Percentiles rank a stretch among this genome's conserved stretches.
Evolutionary conservation across 192 early-diverging fungal genomes (phyloP).

Genomic region (Mortierella hygrophila): DNA sequence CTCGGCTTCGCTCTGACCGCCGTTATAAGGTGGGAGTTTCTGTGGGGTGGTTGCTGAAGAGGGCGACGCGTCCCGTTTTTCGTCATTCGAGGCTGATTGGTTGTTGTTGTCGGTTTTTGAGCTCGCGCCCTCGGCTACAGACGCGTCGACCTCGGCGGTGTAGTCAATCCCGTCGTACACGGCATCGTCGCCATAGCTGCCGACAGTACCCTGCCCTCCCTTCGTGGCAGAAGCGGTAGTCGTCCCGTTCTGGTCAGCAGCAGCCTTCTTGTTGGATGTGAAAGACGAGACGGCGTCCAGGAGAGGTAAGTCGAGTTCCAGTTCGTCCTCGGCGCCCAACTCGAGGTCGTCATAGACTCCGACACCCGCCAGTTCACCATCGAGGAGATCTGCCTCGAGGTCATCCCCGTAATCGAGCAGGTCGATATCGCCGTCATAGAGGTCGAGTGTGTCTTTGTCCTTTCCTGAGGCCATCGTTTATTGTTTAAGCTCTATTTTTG

Average conservation of each 20-base stretch:
- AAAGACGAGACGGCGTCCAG: neutral
- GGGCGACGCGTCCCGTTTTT: neutral
- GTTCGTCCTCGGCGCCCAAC: slow-evolving; percentile 28
- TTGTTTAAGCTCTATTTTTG: neutral
- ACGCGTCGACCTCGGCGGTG: neutral
- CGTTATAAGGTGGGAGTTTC: neutral
- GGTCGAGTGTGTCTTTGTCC: slow-evolving; percentile 30
- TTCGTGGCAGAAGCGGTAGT: neutral
- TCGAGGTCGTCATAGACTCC: slow-evolving; percentile 39
- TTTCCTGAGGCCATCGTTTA: slow-evolving; percentile 9
- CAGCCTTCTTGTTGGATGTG: neutral
- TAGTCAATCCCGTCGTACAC: neutral
- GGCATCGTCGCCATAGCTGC: neutral
- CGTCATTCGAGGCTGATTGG: neutral
- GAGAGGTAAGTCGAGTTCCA: neutral
- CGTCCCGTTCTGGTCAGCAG: neutral
- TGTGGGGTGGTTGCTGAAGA: neutral
- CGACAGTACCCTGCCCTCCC: neutral
- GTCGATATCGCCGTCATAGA: slow-evolving; percentile 33
- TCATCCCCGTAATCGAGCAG: slow-evolving; percentile 52
- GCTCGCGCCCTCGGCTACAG: neutral
- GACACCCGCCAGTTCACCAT: slow-evolving; percentile 1
- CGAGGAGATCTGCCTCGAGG: slow-evolving; percentile 36
- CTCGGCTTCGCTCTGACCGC: neutral
- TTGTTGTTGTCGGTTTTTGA: neutral